Conservation (phyloP, 441 rosid species). For the Dalechampia spathulata region DNA sequence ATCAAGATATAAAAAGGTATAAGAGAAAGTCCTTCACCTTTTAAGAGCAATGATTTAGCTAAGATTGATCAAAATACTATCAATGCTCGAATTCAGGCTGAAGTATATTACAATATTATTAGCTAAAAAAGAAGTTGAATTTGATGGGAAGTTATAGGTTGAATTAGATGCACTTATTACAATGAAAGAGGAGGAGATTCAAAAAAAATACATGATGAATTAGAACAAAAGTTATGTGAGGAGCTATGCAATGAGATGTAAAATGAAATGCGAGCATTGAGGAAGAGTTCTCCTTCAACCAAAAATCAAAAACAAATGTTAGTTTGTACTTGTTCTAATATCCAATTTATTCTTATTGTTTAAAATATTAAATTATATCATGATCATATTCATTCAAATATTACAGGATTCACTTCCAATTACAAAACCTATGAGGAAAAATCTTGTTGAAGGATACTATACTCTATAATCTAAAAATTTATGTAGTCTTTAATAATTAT, state of each 20-base stretch:
- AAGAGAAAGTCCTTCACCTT: background rate
- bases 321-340: too few relatives aligned
- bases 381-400: too few relatives aligned
- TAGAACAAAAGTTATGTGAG: background rate
- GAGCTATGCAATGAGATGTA: background rate
- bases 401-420: too few relatives aligned
- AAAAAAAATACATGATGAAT: background rate
- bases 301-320: too few relatives aligned
- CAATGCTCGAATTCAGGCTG: background rate
- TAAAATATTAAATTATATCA: too few relatives aligned
- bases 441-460: too few relatives aligned
- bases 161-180: background rate
- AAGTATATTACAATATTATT: background rate
- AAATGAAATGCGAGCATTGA: background rate
- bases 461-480: too few relatives aligned
- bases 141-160: background rate
- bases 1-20: background rate
- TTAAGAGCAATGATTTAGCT: background rate
- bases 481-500: too few relatives aligned
- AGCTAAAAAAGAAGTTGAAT: background rate
- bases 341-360: too few relatives aligned
- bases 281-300: too few relatives aligned
- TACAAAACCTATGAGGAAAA: too few relatives aligned
- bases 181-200: background rate
- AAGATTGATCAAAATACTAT: background rate